phyloP scores from a whole-genome alignment of 1,284 basidiomycete genomes.

The Melanopsichium pennsylvanicum region DNA sequence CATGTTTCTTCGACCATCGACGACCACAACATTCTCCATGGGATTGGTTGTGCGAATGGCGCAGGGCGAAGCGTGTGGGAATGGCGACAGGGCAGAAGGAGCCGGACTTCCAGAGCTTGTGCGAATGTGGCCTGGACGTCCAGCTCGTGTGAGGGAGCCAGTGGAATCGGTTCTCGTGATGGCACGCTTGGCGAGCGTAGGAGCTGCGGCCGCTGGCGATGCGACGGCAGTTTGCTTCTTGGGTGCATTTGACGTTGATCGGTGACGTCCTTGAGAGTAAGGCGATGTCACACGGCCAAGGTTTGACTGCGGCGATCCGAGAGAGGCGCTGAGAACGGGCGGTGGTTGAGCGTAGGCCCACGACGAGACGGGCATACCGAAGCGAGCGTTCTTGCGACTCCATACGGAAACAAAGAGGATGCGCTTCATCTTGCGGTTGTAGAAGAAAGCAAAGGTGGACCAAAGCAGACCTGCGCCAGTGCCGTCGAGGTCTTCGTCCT shows the following conservation, averaged over 20 bases:
- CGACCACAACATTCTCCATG: conserved; percentile 33
- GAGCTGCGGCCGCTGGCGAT: conserved; percentile 16
- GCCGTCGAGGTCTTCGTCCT: conserved; percentile 72
- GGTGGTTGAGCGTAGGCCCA: conserved; percentile 41
- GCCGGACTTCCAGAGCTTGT: conserved; percentile 55
- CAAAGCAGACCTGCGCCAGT: conserved; percentile 82
- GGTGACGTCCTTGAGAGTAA: conserved; percentile 14
- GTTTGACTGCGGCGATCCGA: conserved; percentile 30
- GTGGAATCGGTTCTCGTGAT: conserved; percentile 45
- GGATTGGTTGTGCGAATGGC: conserved; percentile 30
- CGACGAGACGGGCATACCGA: conserved; percentile 32
- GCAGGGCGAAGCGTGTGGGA: conserved; percentile 56
- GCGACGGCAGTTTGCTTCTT: conserved; percentile 22
- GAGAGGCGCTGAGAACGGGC: conserved; percentile 36
- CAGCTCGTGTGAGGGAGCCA: conserved; percentile 32
- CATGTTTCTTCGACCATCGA: conserved; percentile 29
- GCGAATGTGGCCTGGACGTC: conserved; percentile 31
- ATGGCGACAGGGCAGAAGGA: conserved; percentile 60
- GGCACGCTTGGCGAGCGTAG: conserved; percentile 53
- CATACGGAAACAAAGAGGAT: conserved; percentile 92
- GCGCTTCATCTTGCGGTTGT: conserved; percentile 88
- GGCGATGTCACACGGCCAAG: conserved; percentile 9
- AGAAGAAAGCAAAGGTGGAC: conserved; percentile 97
- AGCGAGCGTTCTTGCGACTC: conserved; percentile 75
- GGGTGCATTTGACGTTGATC: conserved; percentile 11